phyloP scores from a whole-genome alignment of 164 flowering plant species.

The Cinnamomum chago region DNA sequence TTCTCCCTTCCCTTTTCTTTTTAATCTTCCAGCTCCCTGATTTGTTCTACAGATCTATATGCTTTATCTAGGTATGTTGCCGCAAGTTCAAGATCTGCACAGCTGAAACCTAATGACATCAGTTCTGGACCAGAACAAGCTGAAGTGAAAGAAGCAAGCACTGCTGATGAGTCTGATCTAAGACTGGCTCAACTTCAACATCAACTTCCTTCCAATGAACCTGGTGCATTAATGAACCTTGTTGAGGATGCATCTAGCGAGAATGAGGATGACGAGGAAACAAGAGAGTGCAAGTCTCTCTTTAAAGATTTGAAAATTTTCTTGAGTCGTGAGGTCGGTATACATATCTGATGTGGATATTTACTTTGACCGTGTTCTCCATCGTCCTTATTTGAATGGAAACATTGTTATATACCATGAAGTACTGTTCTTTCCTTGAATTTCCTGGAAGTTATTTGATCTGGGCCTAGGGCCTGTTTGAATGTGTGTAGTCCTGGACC shows the following conservation, averaged over 20 bases:
- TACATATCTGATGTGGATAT: background rate
- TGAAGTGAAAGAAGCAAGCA: slow-evolving; percentile 20
- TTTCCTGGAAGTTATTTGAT: background rate
- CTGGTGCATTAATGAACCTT: slow-evolving; percentile 78
- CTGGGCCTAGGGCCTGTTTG: background rate
- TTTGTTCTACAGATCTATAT: slow-evolving; percentile 65
- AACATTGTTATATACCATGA: too few relatives aligned
- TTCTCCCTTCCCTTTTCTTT: background rate
- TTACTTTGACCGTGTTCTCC: background rate
- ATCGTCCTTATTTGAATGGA: too few relatives aligned
- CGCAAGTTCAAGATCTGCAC: slow-evolving; percentile 35
- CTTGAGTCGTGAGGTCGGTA: slow-evolving; percentile 82
- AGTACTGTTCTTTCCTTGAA: too few relatives aligned
- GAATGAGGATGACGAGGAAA: slow-evolving; percentile 78
- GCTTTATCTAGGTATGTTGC: slow-evolving; percentile 63
- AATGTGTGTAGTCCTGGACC: too few relatives aligned
- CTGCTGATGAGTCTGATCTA: slow-evolving; percentile 58
- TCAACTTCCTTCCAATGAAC: slow-evolving; percentile 83
- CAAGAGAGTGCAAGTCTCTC: slow-evolving; percentile 59
- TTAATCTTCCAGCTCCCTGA: background rate
- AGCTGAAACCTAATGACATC: slow-evolving; percentile 21
- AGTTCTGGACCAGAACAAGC: slow-evolving; percentile 31
- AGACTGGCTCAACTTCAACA: slow-evolving; percentile 88
- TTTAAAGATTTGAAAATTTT: slow-evolving; percentile 71
- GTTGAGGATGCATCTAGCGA: slow-evolving; percentile 48